Conservation (phyloP, 345 rosid genomes). For the Moricandia arvensis region DNA sequence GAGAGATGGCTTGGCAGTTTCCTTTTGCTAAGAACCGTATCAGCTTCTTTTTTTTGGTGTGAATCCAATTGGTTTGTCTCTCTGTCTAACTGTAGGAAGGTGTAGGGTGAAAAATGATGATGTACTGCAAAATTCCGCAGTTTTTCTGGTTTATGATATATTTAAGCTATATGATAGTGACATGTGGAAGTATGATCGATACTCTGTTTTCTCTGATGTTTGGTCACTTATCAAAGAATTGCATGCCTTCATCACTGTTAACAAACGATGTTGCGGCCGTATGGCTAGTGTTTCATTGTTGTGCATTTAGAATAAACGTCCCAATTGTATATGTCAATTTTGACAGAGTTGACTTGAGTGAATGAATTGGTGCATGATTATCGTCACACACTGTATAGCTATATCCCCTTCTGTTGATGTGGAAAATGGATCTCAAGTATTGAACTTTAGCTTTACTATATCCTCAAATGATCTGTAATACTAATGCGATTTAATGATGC, state of each 20-base stretch:
- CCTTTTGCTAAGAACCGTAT: neutral
- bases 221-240: neutral
- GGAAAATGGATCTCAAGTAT: neutral
- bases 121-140: neutral
- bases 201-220: slow-evolving; percentile 10
- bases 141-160: neutral
- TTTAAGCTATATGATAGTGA: neutral
- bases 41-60: neutral
- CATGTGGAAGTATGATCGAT: neutral
- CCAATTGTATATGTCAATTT: neutral
- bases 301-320: neutral
- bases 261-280: neutral
- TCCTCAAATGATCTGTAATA: neutral
- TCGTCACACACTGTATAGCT: too few relatives aligned
- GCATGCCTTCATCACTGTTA: neutral
- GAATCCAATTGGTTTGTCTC: neutral
- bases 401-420: neutral
- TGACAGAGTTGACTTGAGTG: too few relatives aligned
- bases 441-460: neutral
- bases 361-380: neutral
- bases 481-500: neutral
- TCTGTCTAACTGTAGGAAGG: neutral
- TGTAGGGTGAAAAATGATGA: neutral
- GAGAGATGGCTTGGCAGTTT: too few relatives aligned
- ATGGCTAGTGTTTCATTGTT: neutral